Percentiles rank a stretch among this genome's conserved stretches.
These are phyloP conservation scores for Aspergillus cavernicola DNA, from an alignment of 495 filamentous ascomycete genomes.

Conservation along the genomic window DNA sequence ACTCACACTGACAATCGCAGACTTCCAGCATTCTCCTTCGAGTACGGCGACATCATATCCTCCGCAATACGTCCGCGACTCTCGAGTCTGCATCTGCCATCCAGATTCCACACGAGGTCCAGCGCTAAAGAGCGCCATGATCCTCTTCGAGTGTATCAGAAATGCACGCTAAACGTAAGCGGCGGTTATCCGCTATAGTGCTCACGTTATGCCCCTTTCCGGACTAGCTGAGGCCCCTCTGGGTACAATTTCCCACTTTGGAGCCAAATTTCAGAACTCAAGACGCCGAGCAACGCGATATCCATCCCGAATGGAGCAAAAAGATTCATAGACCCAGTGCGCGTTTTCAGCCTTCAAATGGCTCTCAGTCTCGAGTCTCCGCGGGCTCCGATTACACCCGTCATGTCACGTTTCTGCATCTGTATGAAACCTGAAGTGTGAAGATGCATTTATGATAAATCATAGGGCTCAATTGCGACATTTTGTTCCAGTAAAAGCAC, in stretches of 20 bases:
- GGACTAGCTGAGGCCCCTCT: not conserved
- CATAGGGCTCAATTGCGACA: conserved; percentile 1
- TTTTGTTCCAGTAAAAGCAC: not conserved
- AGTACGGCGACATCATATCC: conserved; percentile 12
- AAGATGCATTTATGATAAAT: not conserved
- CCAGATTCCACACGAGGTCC: conserved; percentile 6
- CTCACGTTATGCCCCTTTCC: not conserved
- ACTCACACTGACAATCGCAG: too few relatives aligned
- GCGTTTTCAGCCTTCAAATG: not conserved
- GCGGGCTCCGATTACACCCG: too few relatives aligned
- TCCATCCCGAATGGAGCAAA: conserved; percentile 3
- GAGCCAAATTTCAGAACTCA: not conserved
- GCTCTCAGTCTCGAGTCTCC: too few relatives aligned
- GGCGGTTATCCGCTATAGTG: conserved; percentile 5
- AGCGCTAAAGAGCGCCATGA: conserved; percentile 16
- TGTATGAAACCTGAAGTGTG: too few relatives aligned
- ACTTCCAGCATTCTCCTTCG: too few relatives aligned
- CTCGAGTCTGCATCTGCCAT: too few relatives aligned
- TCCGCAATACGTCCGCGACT: too few relatives aligned
- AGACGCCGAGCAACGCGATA: not conserved
- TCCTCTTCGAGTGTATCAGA: conserved; percentile 2
- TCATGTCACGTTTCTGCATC: too few relatives aligned
- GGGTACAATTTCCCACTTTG: conserved; percentile 14
- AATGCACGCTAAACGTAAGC: conserved; percentile 14
- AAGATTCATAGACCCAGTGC: not conserved